phyloP scores from a whole-genome alignment of 192 early-diverging fungal genomes.

The Coemansia sp. region DNA sequence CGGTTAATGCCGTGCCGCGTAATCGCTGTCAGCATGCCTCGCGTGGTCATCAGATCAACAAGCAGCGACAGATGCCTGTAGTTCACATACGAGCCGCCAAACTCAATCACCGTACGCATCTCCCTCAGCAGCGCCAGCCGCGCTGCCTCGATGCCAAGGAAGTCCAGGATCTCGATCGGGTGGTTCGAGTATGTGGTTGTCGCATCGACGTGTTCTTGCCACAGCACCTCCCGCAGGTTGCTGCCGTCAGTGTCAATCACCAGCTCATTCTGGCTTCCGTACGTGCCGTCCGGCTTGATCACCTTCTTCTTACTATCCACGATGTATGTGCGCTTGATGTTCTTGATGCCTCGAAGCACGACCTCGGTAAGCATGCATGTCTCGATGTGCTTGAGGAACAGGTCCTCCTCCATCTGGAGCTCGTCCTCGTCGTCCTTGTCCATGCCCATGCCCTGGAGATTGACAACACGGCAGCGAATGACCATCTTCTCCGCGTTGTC shows the following conservation, averaged over 20 bases:
- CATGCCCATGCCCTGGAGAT: constrained; percentile 57
- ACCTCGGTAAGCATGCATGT: constrained; percentile 83
- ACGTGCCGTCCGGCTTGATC: constrained; percentile 63
- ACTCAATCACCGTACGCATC: constrained; percentile 90
- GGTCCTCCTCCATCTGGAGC: constrained; percentile 70
- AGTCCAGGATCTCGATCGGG: constrained; percentile 85
- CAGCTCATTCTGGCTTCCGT: constrained; percentile 66
- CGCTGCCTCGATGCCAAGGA: constrained; percentile 97
- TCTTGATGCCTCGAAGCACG: constrained; percentile 83
- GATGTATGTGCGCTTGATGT: constrained; percentile 80
- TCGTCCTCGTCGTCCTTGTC: constrained; percentile 60
- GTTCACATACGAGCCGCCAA: constrained; percentile 97
- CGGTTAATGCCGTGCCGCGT: constrained; percentile 98
- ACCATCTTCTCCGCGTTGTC: constrained; percentile 89
- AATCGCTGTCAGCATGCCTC: constrained; percentile 93
- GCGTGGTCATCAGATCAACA: constrained; percentile 94
- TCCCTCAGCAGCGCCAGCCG: constrained; percentile 86
- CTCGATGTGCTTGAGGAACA: constrained; percentile 86
- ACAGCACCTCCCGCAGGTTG: constrained; percentile 85
- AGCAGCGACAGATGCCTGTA: constrained; percentile 95
- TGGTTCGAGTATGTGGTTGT: constrained; percentile 87
- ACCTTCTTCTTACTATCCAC: constrained; percentile 25
- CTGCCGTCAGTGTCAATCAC: constrained; percentile 92
- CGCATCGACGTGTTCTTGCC: constrained; percentile 79
- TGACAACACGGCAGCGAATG: constrained; percentile 84